These are phyloP conservation scores for Cystobasidium onofrii DNA, from an alignment of 768 basidiomycete genomes.

Conservation along the genomic window DNA sequence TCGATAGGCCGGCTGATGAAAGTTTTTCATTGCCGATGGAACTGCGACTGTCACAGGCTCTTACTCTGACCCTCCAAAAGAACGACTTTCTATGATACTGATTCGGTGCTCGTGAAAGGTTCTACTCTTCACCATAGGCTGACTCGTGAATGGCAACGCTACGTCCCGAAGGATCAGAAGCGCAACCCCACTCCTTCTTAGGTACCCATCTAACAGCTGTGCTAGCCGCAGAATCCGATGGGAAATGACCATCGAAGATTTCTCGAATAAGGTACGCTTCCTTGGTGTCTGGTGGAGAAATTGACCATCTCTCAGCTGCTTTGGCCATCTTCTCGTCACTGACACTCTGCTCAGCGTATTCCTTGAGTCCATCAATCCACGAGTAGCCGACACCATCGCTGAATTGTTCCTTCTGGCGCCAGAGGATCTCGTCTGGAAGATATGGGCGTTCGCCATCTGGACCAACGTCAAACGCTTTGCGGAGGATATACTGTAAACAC, in stretches of 20 bases:
- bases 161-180: constrained; percentile 85
- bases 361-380: constrained; percentile 98
- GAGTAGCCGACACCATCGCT: constrained; percentile 98
- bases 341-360: constrained; percentile 64
- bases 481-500: constrained; percentile 77
- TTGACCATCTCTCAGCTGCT: constrained; percentile 64
- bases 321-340: constrained; percentile 73
- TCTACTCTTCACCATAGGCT: constrained; percentile 55
- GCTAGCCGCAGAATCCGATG: constrained; percentile 69
- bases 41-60: neutral
- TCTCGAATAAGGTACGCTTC: constrained; percentile 91
- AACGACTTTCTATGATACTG: neutral
- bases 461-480: constrained; percentile 86
- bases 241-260: constrained; percentile 80
- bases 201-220: constrained; percentile 73
- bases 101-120: no score
- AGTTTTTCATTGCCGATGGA: no score
- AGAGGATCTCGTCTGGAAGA: constrained; percentile 84
- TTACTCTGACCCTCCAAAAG: neutral
- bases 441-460: constrained; percentile 76
- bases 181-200: constrained; percentile 84
- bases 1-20: no score
- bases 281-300: constrained; percentile 84
- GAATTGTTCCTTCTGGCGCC: constrained; percentile 99
- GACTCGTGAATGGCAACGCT: constrained; percentile 93